Evolutionary conservation across 2,329 filamentous ascomycete genomes (phyloP).

Genomic region (Colletotrichum theobromicola): DNA sequence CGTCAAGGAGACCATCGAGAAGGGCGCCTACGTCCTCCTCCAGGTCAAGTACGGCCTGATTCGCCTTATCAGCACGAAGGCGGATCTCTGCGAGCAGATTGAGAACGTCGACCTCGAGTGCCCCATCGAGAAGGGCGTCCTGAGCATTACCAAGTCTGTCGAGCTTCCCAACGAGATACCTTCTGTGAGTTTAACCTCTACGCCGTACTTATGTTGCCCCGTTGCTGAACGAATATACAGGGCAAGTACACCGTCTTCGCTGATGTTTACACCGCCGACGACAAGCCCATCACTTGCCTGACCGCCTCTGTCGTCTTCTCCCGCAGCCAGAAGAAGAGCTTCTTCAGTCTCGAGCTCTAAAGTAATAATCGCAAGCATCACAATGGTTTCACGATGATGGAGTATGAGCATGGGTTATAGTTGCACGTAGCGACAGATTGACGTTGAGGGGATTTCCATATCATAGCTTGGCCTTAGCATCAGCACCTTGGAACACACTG

Average conservation of each 20-base stretch:
- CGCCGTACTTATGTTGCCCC: background rate
- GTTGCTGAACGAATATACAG: slow-evolving; percentile 47
- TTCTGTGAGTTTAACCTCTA: slow-evolving; percentile 66
- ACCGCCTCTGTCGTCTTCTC: slow-evolving; percentile 73
- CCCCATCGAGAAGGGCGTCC: slow-evolving; percentile 80
- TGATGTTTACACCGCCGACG: slow-evolving; percentile 79
- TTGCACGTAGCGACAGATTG: slow-evolving; percentile 12
- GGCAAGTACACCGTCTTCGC: slow-evolving; percentile 90
- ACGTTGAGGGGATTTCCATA: background rate
- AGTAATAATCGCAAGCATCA: background rate
- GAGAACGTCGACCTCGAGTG: slow-evolving; percentile 88
- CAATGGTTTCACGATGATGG: slow-evolving; percentile 12
- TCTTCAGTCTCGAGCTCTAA: slow-evolving; percentile 48
- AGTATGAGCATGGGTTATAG: slow-evolving; percentile 13
- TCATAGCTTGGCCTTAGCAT: slow-evolving; percentile 20
- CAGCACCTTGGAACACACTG: background rate
- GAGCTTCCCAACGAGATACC: slow-evolving; percentile 87
- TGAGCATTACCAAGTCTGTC: slow-evolving; percentile 79
- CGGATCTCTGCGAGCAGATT: slow-evolving; percentile 89
- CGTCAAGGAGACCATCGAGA: slow-evolving; percentile 73
- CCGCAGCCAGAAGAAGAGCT: slow-evolving; percentile 37
- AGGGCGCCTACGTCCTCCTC: slow-evolving; percentile 82
- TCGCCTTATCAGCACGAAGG: slow-evolving; percentile 79
- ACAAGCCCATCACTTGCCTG: slow-evolving; percentile 83
- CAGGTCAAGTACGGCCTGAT: slow-evolving; percentile 96